Conservation (phyloP, 805 yeast genomes). For the Pichia californica region DNA sequence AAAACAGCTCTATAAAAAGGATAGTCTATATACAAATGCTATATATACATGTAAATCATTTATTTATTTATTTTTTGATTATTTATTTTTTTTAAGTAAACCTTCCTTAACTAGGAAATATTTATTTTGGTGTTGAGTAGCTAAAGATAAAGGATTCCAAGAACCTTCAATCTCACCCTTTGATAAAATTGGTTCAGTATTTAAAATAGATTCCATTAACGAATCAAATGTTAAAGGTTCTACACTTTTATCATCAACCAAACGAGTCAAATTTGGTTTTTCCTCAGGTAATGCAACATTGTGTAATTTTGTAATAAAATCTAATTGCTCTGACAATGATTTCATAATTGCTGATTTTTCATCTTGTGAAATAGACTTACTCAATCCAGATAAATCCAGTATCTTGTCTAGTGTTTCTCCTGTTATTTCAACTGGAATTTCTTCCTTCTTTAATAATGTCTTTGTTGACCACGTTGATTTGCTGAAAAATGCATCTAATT, state of each 20-base stretch:
- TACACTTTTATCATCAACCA: slow-evolving; percentile 23
- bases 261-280: slow-evolving; percentile 17
- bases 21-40: neutral
- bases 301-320: slow-evolving; percentile 43
- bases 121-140: slow-evolving; percentile 30
- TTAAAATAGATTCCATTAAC: slow-evolving; percentile 23
- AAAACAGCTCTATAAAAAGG: too few relatives aligned
- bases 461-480: slow-evolving; percentile 25
- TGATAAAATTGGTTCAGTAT: slow-evolving; percentile 15
- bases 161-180: slow-evolving; percentile 37
- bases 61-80: neutral
- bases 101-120: slow-evolving; percentile 43
- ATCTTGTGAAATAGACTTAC: slow-evolving; percentile 22
- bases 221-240: slow-evolving; percentile 26
- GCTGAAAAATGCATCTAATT: slow-evolving; percentile 17
- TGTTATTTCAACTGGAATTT: slow-evolving; percentile 10
- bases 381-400: slow-evolving; percentile 44
- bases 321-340: slow-evolving; percentile 41
- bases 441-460: slow-evolving; percentile 15
- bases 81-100: slow-evolving; percentile 32
- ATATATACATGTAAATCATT: neutral
- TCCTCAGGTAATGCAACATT: slow-evolving; percentile 20
- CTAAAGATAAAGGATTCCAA: slow-evolving; percentile 37
- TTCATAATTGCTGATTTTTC: slow-evolving; percentile 28
- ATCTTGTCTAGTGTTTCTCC: slow-evolving; percentile 26